phyloP scores from a whole-genome alignment of 495 filamentous ascomycete species.

The Astrothelium macrocarpum region DNA sequence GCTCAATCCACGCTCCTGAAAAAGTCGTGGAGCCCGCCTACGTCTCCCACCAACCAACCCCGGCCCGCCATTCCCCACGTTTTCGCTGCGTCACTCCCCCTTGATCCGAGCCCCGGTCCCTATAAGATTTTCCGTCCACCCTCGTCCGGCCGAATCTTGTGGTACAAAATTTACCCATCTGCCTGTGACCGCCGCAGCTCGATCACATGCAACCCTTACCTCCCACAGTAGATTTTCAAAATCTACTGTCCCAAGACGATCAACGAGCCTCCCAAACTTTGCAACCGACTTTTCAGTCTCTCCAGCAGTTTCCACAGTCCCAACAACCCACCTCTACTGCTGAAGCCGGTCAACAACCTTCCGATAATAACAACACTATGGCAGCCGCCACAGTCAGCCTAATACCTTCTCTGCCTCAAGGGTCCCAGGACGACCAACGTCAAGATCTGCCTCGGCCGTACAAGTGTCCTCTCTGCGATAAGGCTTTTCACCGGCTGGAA shows the following conservation, averaged over 20 bases:
- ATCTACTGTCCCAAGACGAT: constrained; percentile 56
- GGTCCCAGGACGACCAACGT: constrained; percentile 45
- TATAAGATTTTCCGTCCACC: constrained; percentile 9
- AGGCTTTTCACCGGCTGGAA: constrained; percentile 96
- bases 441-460: constrained; percentile 91
- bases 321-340: constrained; percentile 12
- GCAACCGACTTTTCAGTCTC: constrained; percentile 30
- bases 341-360: constrained; percentile 27
- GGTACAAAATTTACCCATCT: background rate
- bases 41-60: background rate
- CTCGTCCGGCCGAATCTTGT: constrained; percentile 8
- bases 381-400: constrained; percentile 54
- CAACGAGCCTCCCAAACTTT: background rate
- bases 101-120: constrained; percentile 5
- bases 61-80: constrained; percentile 9
- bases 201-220: constrained; percentile 65
- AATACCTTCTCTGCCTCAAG: constrained; percentile 56
- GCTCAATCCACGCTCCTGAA: constrained; percentile 1
- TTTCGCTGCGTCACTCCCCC: constrained; percentile 9
- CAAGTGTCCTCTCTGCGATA: constrained; percentile 97
- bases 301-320: background rate
- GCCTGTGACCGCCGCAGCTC: background rate
- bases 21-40: background rate
- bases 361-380: constrained; percentile 47
- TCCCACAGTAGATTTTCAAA: constrained; percentile 66